Conservation (phyloP, 2,329 filamentous ascomycete species). For the Epichloe brachyelytri region DNA sequence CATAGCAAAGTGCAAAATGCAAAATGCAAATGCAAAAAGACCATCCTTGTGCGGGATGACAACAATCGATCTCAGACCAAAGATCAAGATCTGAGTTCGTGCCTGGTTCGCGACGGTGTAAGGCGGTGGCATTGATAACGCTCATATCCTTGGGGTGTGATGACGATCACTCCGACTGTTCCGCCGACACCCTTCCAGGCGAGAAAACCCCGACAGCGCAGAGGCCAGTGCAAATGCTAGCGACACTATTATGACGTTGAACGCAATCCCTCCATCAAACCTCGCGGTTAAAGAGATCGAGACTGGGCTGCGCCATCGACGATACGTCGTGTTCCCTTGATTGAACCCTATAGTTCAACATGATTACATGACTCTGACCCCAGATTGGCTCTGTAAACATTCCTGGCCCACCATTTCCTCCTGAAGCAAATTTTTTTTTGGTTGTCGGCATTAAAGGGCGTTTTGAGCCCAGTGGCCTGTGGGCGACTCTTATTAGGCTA, state of each 20-base stretch:
- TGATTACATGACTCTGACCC: constrained; percentile 4
- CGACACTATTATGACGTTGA: constrained; percentile 1
- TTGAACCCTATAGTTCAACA: constrained; percentile 4
- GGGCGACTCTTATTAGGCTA: no score
- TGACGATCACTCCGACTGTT: constrained; percentile 6
- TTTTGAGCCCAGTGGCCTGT: no score
- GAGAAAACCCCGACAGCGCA: background rate
- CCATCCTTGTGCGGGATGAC: background rate
- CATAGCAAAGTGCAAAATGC: no score
- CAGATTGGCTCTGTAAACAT: background rate
- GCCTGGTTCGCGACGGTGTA: background rate
- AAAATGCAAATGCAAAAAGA: background rate
- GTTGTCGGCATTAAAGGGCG: no score
- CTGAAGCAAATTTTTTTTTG: background rate
- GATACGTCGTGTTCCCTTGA: constrained; percentile 3
- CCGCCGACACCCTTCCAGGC: background rate
- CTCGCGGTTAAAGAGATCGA: constrained; percentile 2
- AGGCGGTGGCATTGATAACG: background rate
- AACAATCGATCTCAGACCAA: constrained; percentile 1
- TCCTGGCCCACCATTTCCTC: background rate
- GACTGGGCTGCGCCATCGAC: constrained; percentile 7
- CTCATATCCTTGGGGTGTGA: constrained; percentile 1
- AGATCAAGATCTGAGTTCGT: constrained; percentile 1
- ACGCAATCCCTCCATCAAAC: constrained; percentile 2
- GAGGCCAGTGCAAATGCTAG: background rate